Evolutionary conservation across 371 early-diverging fungal genomes (phyloP).

Genomic region (Lichtheimia ramosa): DNA sequence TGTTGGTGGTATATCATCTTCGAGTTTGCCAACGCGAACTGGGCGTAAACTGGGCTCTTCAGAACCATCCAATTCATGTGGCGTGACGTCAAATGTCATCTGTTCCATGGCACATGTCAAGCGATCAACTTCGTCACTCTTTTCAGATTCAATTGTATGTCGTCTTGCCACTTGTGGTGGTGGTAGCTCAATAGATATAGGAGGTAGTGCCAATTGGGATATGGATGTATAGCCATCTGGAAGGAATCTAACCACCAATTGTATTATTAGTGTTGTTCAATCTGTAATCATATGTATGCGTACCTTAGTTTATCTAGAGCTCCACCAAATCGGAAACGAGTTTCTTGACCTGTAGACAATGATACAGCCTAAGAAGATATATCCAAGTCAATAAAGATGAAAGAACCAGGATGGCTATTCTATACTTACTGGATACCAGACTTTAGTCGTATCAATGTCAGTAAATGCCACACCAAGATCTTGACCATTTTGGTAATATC

Average conservation of each 20-base stretch:
- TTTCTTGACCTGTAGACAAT: slow-evolving; percentile 42
- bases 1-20: not conserved
- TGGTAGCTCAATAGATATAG: slow-evolving; percentile 16
- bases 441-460: slow-evolving; percentile 28
- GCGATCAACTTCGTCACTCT: slow-evolving; percentile 8
- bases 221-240: slow-evolving; percentile 32
- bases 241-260: slow-evolving; percentile 19
- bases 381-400: not conserved
- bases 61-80: not conserved
- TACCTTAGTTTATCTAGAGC: slow-evolving; percentile 32
- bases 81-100: slow-evolving; percentile 3
- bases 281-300: not conserved
- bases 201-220: slow-evolving; percentile 8
- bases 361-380: slow-evolving; percentile 28
- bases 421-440: slow-evolving; percentile 59
- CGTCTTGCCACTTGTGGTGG: slow-evolving; percentile 20
- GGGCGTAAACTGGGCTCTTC: slow-evolving; percentile 10
- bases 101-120: slow-evolving; percentile 14
- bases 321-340: slow-evolving; percentile 42
- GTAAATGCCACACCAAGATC: slow-evolving; percentile 71
- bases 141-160: slow-evolving; percentile 5
- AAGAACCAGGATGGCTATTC: too few relatives aligned
- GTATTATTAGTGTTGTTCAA: not conserved
- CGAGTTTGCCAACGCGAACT: not conserved
- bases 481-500: slow-evolving; percentile 61